A percentile compares a stretch with the other conserved stretches of the same genome.
phyloP scores from a whole-genome alignment of 192 early-diverging fungal genomes.

The Umbelopsis sp. region DNA sequence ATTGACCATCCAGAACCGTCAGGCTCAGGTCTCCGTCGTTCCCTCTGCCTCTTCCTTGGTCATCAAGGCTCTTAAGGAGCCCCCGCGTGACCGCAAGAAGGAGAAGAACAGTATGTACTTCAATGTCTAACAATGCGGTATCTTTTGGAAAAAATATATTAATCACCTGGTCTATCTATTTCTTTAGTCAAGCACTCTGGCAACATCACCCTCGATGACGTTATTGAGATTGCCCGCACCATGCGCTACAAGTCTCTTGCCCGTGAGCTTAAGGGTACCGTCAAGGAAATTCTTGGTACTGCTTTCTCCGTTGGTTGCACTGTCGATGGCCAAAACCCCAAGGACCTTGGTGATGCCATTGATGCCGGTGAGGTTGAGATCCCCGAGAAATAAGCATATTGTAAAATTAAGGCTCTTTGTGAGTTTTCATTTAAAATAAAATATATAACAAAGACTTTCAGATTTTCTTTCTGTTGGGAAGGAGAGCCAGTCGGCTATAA shows the following conservation, averaged over 20 bases:
- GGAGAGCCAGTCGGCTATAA: too few species aligned
- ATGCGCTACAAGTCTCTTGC: slow-evolving; percentile 96
- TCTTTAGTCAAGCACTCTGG: slow-evolving; percentile 83
- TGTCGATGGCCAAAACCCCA: slow-evolving; percentile 93
- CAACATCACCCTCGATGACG: slow-evolving; percentile 92
- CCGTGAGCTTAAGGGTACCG: slow-evolving; percentile 92
- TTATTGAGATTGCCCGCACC: slow-evolving; percentile 94
- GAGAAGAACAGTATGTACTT: slow-evolving; percentile 88
- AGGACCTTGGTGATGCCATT: slow-evolving; percentile 84
- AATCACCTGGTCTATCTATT: neutral
- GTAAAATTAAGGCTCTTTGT: neutral
- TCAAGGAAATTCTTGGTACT: slow-evolving; percentile 96
- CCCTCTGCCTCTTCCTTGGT: slow-evolving; percentile 96
- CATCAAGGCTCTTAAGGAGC: slow-evolving; percentile 97
- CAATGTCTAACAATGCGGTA: neutral
- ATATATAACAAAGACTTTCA: neutral
- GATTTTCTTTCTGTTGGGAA: too few species aligned
- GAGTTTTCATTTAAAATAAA: neutral
- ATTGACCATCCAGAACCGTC: slow-evolving; percentile 99
- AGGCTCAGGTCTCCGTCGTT: slow-evolving; percentile 94
- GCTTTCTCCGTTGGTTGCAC: slow-evolving; percentile 96
- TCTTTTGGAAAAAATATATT: neutral
- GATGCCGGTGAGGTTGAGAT: slow-evolving; percentile 85
- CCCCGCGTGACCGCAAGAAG: slow-evolving; percentile 98
- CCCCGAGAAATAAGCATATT: slow-evolving; percentile 30